These are phyloP conservation scores for Phaffomyces opuntiae DNA, from an alignment of 805 yeast genomes.

Conservation along the genomic window DNA sequence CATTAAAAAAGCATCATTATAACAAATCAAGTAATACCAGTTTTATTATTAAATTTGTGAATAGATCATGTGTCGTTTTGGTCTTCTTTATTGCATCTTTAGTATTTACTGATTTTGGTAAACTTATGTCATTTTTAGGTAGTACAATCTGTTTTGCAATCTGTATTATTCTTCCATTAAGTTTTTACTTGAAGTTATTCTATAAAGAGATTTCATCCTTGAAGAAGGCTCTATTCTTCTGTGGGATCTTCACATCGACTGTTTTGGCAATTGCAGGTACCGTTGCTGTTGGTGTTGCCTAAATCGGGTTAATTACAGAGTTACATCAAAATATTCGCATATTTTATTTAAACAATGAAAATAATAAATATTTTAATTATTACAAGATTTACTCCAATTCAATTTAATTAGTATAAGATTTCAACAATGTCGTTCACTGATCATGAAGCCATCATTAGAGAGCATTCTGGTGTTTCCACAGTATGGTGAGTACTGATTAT, in stretches of 20 bases:
- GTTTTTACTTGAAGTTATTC: conserved; percentile 52
- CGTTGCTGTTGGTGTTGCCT: background rate
- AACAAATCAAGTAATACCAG: background rate
- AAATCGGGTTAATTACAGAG: conserved; percentile 1
- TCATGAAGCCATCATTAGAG: conserved; percentile 19
- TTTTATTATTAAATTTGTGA: conserved; percentile 4
- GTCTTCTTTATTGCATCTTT: conserved; percentile 45
- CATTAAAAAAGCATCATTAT: conserved; percentile 2
- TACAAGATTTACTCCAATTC: background rate
- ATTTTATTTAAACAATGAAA: background rate
- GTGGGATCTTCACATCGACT: conserved; percentile 6
- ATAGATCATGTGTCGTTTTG: conserved; percentile 17
- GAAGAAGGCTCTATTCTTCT: conserved; percentile 17
- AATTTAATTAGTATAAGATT: background rate
- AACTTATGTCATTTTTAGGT: conserved; percentile 68
- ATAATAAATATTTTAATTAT: too few species aligned
- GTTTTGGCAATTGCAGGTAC: conserved; percentile 8
- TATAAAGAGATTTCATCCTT: conserved; percentile 26
- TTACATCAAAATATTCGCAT: background rate
- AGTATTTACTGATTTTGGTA: conserved; percentile 64
- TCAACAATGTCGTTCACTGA: conserved; percentile 7
- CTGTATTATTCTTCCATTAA: conserved; percentile 62
- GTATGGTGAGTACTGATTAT: conserved; percentile 19
- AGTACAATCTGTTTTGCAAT: conserved; percentile 66
- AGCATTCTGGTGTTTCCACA: conserved; percentile 24